Percentiles rank a stretch among this genome's conserved stretches.
Evolutionary conservation across 2,329 filamentous ascomycete species (phyloP).

Genomic region (Trichoderma atrobrunneum): DNA sequence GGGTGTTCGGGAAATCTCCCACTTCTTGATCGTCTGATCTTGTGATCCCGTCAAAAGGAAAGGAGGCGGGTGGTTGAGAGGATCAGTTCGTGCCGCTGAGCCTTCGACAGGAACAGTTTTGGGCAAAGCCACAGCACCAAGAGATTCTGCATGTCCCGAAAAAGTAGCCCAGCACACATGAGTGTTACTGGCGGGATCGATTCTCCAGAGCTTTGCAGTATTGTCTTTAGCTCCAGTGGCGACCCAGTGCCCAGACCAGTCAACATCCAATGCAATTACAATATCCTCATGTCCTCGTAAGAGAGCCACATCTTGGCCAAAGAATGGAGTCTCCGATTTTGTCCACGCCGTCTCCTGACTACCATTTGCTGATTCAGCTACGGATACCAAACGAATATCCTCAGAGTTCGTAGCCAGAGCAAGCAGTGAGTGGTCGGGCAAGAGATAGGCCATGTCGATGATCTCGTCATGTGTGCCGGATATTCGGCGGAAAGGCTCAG

Average conservation of each 20-base stretch:
- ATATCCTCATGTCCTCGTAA: constrained; percentile 93
- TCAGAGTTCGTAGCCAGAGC: constrained; percentile 95
- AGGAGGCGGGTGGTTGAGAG: constrained; percentile 73
- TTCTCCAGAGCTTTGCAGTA: constrained; percentile 82
- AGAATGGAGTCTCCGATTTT: constrained; percentile 54
- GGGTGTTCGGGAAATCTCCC: constrained; percentile 68
- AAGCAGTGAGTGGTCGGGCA: constrained; percentile 74
- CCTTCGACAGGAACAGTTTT: constrained; percentile 63
- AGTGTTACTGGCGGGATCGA: constrained; percentile 72
- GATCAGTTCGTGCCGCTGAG: constrained; percentile 68
- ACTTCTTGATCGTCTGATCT: constrained; percentile 92
- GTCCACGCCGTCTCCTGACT: constrained; percentile 25
- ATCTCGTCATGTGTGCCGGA: constrained; percentile 98
- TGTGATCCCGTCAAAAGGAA: constrained; percentile 92
- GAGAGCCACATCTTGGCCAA: constrained; percentile 83
- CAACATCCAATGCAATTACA: constrained; percentile 87
- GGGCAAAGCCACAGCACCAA: constrained; percentile 85
- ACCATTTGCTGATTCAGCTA: constrained; percentile 43
- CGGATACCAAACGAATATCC: constrained; percentile 82
- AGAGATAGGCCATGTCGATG: constrained; percentile 86
- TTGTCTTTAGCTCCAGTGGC: constrained; percentile 97
- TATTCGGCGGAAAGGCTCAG: constrained; percentile 67
- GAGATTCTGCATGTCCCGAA: constrained; percentile 88
- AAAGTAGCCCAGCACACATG: constrained; percentile 80
- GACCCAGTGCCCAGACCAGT: constrained; percentile 97